Evolutionary conservation across 2,329 filamentous ascomycete genomes (phyloP).

Genomic region (Alternaria viburni): DNA sequence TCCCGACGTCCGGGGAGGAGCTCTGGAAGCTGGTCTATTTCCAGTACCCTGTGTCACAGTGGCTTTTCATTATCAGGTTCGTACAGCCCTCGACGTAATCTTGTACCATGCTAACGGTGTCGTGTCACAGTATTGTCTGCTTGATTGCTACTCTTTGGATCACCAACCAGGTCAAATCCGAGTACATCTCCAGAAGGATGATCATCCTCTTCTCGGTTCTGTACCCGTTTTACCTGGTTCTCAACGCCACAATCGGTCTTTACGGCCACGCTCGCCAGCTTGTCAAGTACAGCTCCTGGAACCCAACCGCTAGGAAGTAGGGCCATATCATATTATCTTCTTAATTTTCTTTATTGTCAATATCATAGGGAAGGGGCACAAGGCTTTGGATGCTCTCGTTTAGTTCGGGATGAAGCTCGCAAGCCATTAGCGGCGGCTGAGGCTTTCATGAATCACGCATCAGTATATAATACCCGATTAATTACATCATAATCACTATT

Average conservation of each 20-base stretch:
- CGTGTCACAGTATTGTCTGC: constrained; percentile 47
- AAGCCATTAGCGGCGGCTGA: not conserved
- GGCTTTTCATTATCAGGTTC: constrained; percentile 56
- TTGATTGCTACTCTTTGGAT: constrained; percentile 56
- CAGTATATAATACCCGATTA: not conserved
- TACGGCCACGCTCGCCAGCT: constrained; percentile 57
- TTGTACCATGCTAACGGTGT: constrained; percentile 19
- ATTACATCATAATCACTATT: not conserved
- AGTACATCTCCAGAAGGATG: constrained; percentile 52
- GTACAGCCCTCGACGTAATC: constrained; percentile 17
- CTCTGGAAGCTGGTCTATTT: constrained; percentile 55
- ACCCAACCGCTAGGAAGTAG: constrained; percentile 53
- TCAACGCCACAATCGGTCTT: constrained; percentile 54
- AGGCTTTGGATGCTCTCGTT: not conserved
- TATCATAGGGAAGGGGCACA: not conserved
- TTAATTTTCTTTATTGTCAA: not conserved
- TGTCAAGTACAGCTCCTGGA: constrained; percentile 56
- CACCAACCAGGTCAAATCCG: constrained; percentile 54
- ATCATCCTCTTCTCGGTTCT: constrained; percentile 53
- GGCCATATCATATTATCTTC: not conserved
- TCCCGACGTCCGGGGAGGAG: constrained; percentile 47
- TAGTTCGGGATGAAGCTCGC: not conserved
- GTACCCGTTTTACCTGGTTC: constrained; percentile 54
- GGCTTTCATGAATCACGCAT: not conserved
- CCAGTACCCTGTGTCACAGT: constrained; percentile 56